Conservation (phyloP, 2,329 filamentous ascomycete genomes). For the Rhexocercosporidium sp. region DNA sequence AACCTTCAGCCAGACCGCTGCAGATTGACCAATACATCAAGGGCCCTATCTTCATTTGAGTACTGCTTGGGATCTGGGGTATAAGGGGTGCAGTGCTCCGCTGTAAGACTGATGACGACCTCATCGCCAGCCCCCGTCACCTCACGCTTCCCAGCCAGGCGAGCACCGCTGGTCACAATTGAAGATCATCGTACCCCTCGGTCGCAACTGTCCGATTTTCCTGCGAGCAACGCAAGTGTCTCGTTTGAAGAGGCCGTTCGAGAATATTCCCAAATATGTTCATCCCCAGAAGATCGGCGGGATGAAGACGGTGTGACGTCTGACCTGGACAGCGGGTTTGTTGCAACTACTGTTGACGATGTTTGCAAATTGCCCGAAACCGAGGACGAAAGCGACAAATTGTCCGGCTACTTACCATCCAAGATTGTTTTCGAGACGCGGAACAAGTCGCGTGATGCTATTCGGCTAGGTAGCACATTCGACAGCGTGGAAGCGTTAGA, state of each 20-base stretch:
- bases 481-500: constrained; percentile 10
- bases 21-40: too few relatives aligned
- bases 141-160: not conserved
- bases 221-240: not conserved
- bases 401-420: not conserved
- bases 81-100: not conserved
- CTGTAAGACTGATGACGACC: not conserved
- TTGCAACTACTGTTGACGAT: constrained; percentile 5
- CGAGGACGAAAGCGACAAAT: constrained; percentile 3
- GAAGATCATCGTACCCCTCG: not conserved
- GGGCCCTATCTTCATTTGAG: not conserved
- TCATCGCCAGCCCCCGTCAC: not conserved
- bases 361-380: not conserved
- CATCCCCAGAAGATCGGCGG: not conserved
- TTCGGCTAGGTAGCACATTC: not conserved
- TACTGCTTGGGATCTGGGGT: not conserved
- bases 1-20: too few relatives aligned
- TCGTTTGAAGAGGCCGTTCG: constrained; percentile 11
- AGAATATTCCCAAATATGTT: constrained; percentile 9
- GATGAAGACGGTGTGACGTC: not conserved
- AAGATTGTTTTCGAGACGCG: constrained; percentile 10
- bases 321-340: constrained; percentile 8
- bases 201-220: not conserved
- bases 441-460: constrained; percentile 9
- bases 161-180: constrained; percentile 3